Evolutionary conservation across 257 asterid genomes (phyloP).

Genomic region (Przewalskia tangutica): DNA sequence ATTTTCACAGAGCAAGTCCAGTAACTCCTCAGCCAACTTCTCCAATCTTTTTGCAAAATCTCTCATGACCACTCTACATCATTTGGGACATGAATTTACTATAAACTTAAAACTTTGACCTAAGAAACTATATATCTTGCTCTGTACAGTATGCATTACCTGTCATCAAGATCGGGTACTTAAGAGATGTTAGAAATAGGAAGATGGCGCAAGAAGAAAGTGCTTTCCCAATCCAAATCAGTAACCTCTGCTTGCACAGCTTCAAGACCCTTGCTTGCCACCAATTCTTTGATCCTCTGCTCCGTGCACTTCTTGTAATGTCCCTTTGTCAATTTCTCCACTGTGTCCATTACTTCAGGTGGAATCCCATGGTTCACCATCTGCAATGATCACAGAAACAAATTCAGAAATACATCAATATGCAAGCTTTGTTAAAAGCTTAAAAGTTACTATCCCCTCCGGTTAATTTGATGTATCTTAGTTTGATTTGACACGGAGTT

Average conservation of each 20-base stretch:
- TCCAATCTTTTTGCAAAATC: constrained; percentile 40
- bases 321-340: constrained; percentile 43
- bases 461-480: not conserved
- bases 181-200: constrained; percentile 10
- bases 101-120: not conserved
- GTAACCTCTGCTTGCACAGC: constrained; percentile 20
- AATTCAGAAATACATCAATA: not conserved
- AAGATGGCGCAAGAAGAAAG: constrained; percentile 10
- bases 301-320: constrained; percentile 52
- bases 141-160: not conserved
- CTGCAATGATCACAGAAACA: constrained; percentile 13
- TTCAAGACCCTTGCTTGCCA: constrained; percentile 25
- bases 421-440: not conserved
- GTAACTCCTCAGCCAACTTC: constrained; percentile 39
- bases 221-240: constrained; percentile 47
- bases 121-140: not conserved
- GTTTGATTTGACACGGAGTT: not conserved
- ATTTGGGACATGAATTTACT: not conserved
- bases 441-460: not conserved
- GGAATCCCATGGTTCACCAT: constrained; percentile 56
- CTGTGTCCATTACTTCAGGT: constrained; percentile 46
- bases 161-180: constrained; percentile 13
- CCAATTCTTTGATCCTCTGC: constrained; percentile 32
- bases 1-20: constrained; percentile 47
- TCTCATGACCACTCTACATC: constrained; percentile 49